Evolutionary conservation across 1,284 basidiomycete species (phyloP), one percentile per base, ranked within the genome.

Genomic region (Sporisorium sorghi): DNA sequence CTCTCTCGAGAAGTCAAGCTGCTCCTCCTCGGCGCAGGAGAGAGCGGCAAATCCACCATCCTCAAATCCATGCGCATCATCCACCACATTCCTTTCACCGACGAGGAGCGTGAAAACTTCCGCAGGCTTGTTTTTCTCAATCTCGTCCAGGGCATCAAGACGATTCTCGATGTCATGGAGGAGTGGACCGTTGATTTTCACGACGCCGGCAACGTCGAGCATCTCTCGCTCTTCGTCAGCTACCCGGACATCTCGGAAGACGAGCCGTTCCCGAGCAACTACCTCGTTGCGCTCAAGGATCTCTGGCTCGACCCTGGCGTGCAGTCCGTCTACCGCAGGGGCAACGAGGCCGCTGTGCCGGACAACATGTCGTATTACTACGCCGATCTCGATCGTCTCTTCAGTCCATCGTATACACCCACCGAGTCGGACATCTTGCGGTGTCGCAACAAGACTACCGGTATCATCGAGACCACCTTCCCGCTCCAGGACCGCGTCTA

Each of bases 31-130:
- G 94, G 94, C 37, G 94, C 94, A 44, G 94, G 94, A 37, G 94
- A 96, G 83, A 93, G 91, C 32, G 94, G 94, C 46, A 97, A 97
- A 86, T 93, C 92, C 12, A 97, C 94, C 5, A 88, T 94, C 76
- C 88, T 94, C 83, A 94, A 94, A 90, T 92, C 93, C 90, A 94
- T 94, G 92, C 90, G 93, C 28, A 86, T 94, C 44, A 93, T 94
- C 67, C 92, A 94, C 85, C 88, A 88, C 71, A 87, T 92, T 2
- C 90, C 91, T 0, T 94, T 93, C 85, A 89, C 90, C 0, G 51
- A 87, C 0, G 88, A 90, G 81, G 92, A 94, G 84, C 89, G 91
- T 47, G 93, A 94, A 69, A 77, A 82, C 46, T 85, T 81, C 66
- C 90, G 94, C 2, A 93, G 95, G 77, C 89, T 97, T 39, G 91